Base-by-base conservation (phyloP, 805 yeast genomes). In the Yarrowia sp. region DNA sequence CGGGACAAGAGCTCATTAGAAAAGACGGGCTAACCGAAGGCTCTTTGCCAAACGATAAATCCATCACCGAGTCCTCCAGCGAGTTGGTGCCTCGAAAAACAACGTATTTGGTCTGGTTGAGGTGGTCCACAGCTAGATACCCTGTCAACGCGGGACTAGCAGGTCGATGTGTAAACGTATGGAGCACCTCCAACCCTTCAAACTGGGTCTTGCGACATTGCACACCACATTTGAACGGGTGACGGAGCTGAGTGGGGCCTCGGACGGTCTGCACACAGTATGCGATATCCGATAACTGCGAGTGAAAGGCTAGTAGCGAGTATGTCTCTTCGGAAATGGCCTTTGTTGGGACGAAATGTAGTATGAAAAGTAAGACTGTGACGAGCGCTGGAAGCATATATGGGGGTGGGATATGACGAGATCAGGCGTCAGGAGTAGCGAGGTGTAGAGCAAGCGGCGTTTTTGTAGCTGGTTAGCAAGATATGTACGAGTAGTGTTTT, bases 71-170 rank as follows among this genome's bases (percentile, higher is more conserved):
- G 38, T 55, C 61, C 32, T 55, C 61, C 36, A 55, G 36, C 28
- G 61, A 55, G 61, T 55, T 55, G 10, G 61, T 55, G 36, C 61
- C 61, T 13, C 61, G 45, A 17, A 55, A 55, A 8, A 55, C 61
- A 15, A 55, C 47, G 28, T 55, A 55, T 28, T 55, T 55, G 13
- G 61, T 55, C 47, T 55, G 45, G 47, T 41, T 55, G n/a, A 38
- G n/a, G 33, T 55, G 61, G 15, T 55, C 61, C 45, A 55, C 45
- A 8, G 61, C 61, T 22, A 55, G 6, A 17, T 55, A 55, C 2
- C 61, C 61, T 11, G 61, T 39, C 13, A 55, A 32, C 2, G 47
- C 61, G 0, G 61, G 36, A 3, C 39, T 39, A 8, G 47, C 61
- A 0, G 47, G 47, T 8, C 14, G 39, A 31, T 55, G 61, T 15